phyloP scores from a whole-genome alignment of 495 filamentous ascomycete species.

The Penicillium soppii region DNA sequence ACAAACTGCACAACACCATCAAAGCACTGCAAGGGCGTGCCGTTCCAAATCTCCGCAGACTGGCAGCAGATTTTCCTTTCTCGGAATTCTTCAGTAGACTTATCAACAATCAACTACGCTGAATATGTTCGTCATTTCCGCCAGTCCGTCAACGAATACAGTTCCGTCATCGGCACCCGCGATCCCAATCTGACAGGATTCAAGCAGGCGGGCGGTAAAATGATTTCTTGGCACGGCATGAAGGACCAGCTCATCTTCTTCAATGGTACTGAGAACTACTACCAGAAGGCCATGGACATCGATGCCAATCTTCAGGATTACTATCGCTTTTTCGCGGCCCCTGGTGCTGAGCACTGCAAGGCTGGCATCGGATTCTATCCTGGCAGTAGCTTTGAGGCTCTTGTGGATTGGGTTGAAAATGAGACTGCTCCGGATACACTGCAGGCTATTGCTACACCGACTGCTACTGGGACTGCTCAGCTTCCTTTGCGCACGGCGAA shows the following conservation, averaged over 20 bases:
- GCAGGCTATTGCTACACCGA: background rate
- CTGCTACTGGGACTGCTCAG: background rate
- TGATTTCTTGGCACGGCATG: conserved; percentile 43
- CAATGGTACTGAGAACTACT: conserved; percentile 20
- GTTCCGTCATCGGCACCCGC: conserved; percentile 30
- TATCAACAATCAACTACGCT: background rate
- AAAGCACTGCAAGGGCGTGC: background rate
- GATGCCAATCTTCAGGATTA: conserved; percentile 11
- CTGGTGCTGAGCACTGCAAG: conserved; percentile 19
- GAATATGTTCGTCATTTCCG: background rate
- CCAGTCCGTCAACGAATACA: conserved; percentile 2
- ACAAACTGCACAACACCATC: background rate
- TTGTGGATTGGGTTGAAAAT: conserved; percentile 19
- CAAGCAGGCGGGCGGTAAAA: conserved; percentile 35
- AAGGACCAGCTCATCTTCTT: conserved; percentile 19
- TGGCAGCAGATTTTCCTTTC: background rate
- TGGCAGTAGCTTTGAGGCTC: conserved; percentile 9
- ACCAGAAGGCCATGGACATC: conserved; percentile 22
- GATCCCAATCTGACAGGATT: conserved; percentile 36
- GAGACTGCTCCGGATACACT: conserved; percentile 17
- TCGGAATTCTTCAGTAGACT: background rate
- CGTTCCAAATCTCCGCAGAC: background rate
- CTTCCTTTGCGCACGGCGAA: background rate
- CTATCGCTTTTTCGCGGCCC: conserved; percentile 21
- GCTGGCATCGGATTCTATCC: conserved; percentile 14